phyloP scores from a whole-genome alignment of 768 basidiomycete genomes.

The Tubosaeta brunneosetosa region DNA sequence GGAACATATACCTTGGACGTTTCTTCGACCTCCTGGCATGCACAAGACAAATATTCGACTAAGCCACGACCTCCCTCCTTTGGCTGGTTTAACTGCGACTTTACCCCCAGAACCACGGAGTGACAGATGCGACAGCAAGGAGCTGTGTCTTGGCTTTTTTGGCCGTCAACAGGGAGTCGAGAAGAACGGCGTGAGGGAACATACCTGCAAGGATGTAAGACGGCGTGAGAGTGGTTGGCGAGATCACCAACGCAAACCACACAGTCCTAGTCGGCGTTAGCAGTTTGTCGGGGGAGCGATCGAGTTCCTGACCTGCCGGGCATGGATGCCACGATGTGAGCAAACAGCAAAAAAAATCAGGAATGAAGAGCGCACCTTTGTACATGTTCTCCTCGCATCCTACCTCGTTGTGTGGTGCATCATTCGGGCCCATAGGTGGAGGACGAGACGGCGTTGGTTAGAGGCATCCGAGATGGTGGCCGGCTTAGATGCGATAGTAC shows the following conservation, averaged over 20 bases:
- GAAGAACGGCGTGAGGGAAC: background rate
- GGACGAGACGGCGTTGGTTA: slow-evolving; percentile 58
- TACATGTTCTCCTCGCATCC: slow-evolving; percentile 98
- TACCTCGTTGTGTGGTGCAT: slow-evolving; percentile 70
- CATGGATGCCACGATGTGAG: too few species aligned
- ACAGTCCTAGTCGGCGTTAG: slow-evolving; percentile 59
- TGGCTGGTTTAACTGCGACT: slow-evolving; percentile 54
- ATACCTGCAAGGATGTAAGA: slow-evolving; percentile 72
- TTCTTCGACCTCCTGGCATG: slow-evolving; percentile 97
- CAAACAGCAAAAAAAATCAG: background rate
- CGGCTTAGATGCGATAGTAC: slow-evolving; percentile 88
- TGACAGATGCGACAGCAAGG: slow-evolving; percentile 77
- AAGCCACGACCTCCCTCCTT: slow-evolving; percentile 55
- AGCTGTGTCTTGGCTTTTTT: slow-evolving; percentile 76
- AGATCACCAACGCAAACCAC: slow-evolving; percentile 94
- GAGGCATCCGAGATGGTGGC: slow-evolving; percentile 73
- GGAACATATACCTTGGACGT: slow-evolving; percentile 41
- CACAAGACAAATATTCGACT: slow-evolving; percentile 86
- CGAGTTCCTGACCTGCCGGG: slow-evolving; percentile 81
- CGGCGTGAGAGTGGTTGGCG: slow-evolving; percentile 91
- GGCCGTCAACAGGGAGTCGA: background rate
- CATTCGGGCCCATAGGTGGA: slow-evolving; percentile 69
- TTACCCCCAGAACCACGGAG: slow-evolving; percentile 74
- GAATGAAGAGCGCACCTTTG: slow-evolving; percentile 59
- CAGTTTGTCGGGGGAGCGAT: slow-evolving; percentile 56